Percentiles rank a stretch among this genome's conserved stretches.
These are phyloP conservation scores for Nannochloropsis oceanica DNA, from an alignment of 108 stramenopile species.

Conservation along the genomic window DNA sequence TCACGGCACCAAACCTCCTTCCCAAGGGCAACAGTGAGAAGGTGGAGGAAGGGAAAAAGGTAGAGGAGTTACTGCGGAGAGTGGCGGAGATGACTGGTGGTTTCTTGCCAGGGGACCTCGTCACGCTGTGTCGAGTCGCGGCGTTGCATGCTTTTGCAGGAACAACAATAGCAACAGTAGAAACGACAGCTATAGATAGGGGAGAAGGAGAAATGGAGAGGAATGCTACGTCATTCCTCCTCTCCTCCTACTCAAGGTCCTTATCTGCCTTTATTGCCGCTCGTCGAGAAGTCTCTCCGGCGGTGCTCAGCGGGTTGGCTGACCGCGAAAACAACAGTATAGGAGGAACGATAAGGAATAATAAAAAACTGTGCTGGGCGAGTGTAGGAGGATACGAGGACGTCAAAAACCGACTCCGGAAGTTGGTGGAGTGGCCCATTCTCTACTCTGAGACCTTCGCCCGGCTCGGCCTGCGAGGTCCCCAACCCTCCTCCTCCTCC, in stretches of 20 bases:
- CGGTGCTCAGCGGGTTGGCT: neutral
- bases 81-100: neutral
- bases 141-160: neutral
- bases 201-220: neutral
- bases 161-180: neutral
- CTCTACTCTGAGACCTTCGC: slow-evolving; percentile 20
- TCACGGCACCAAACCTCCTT: neutral
- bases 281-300: neutral
- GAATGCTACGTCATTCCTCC: neutral
- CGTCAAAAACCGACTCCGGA: slow-evolving; percentile 14
- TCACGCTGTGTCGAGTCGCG: neutral
- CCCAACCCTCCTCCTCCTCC: neutral
- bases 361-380: neutral
- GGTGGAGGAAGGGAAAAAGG: neutral
- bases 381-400: slow-evolving; percentile 19
- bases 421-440: slow-evolving; percentile 31
- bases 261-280: neutral
- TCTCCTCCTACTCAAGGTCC: neutral
- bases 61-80: neutral
- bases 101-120: neutral
- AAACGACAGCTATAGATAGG: neutral
- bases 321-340: neutral
- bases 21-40: neutral
- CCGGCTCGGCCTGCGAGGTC: neutral
- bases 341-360: neutral